Conservation (phyloP, 495 filamentous ascomycete genomes). For the Amphirosellinia nigrospora region DNA sequence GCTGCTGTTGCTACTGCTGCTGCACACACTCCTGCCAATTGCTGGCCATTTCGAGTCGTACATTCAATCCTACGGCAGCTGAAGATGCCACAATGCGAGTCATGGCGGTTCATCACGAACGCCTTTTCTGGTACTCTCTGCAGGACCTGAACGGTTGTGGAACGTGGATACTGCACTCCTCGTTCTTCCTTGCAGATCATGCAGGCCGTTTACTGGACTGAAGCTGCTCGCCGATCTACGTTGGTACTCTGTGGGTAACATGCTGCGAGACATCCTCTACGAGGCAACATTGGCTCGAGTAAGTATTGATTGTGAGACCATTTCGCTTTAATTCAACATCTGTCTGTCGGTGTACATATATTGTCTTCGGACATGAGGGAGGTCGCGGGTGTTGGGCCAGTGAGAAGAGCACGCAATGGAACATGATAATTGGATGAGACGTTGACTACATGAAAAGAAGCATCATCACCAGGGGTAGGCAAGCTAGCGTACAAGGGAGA, state of each 20-base stretch:
- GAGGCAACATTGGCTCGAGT: conserved; percentile 2
- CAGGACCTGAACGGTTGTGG: conserved; percentile 24
- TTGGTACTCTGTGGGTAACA: conserved; percentile 22
- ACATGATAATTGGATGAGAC: background rate
- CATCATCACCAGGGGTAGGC: background rate
- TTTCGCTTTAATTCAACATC: conserved; percentile 3
- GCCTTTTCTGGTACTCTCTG: conserved; percentile 17
- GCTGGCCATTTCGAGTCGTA: conserved; percentile 8
- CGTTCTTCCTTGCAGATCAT: conserved; percentile 22
- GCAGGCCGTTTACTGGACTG: conserved; percentile 20
- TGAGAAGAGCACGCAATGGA: background rate
- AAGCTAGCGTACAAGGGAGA: conserved; percentile 1
- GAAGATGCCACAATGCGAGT: conserved; percentile 25
- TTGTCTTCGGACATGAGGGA: background rate
- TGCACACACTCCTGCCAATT: conserved; percentile 14
- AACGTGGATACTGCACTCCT: conserved; percentile 2
- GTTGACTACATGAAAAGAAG: background rate
- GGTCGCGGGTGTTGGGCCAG: background rate
- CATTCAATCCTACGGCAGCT: conserved; percentile 23
- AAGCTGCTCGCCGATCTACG: conserved; percentile 20
- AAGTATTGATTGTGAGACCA: conserved; percentile 8
- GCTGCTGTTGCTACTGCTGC: background rate
- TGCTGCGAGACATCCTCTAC: conserved; percentile 16
- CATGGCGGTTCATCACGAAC: conserved; percentile 17
- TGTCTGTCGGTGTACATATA: background rate